Evolutionary conservation across 2,329 filamentous ascomycete genomes (phyloP), one percentile per base, ranked within the genome.

Genomic region (Phaeosphaeriaceae sp.): DNA sequence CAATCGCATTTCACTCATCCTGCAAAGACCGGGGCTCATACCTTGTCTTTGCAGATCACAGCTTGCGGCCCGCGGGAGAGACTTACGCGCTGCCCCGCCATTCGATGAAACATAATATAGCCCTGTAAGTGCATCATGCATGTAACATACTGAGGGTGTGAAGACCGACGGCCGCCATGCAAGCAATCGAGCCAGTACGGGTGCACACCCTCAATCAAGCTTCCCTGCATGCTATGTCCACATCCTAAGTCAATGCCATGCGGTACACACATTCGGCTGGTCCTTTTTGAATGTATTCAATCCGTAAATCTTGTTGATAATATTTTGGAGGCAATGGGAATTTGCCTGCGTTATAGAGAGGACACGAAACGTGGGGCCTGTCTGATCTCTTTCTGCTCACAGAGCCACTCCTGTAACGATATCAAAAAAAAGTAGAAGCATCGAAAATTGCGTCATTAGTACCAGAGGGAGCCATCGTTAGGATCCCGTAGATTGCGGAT

Each of bases 31-130:
- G 66, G 71, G 72, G 66, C 68, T 47, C 56, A 61, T 71, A 63
- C 71, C 72, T 75, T 73, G 69, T 63, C 65, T 68, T 64, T 74
- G 74, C 74, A 76, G 74, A 74, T 76, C 73, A 62, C 54, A 73
- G 65, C 65, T 65, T 62, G 59, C 69, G 73, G 73, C 64, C 69
- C 70, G 71, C 67, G 69, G 73, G 66, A 69, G 36, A 44, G 20
- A 56, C 58, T 63, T 73, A 70, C 74, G 72, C 74, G 70, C 67
- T 58, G 71, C 65, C 69, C 69, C 73, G 51, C 47, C 27, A 54
- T 53, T 51, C 13, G 45, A 46, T 54, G 48, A 56, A 53, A 60
- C 49, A 65, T 68, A 64, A 60, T 55, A 55, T 56, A 57, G 65
- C 61, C 68, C 63, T 71, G 70, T 56, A 65, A 63, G 54, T 73